phyloP scores from a whole-genome alignment of 305 asterid genomes.

The Petunia hybrid region DNA sequence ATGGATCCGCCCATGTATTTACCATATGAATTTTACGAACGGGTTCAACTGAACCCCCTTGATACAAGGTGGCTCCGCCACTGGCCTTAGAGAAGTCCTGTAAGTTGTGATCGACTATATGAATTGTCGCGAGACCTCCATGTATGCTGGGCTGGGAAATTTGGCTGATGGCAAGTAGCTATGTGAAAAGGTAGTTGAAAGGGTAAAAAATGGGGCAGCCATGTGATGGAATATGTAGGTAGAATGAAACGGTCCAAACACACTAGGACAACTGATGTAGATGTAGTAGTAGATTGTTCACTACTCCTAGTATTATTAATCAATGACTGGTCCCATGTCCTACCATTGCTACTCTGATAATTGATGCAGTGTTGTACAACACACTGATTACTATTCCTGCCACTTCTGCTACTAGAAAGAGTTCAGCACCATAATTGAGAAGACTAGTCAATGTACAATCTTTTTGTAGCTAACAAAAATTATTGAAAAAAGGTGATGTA shows the following conservation, averaged over 20 bases:
- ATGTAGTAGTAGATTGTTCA: background rate
- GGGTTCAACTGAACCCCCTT: too few relatives aligned
- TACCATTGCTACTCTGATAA: conserved; percentile 9
- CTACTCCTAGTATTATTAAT: conserved; percentile 3
- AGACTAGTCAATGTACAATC: conserved; percentile 3
- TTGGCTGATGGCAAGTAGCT: too few relatives aligned
- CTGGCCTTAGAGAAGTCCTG: too few relatives aligned
- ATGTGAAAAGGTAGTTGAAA: too few relatives aligned
- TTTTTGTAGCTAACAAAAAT: background rate
- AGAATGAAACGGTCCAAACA: conserved; percentile 5
- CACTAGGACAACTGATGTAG: background rate
- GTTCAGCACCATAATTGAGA: background rate
- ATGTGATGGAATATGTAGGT: background rate
- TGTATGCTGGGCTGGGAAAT: too few relatives aligned
- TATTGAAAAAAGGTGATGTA: background rate
- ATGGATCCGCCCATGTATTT: too few relatives aligned
- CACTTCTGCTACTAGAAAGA: background rate
- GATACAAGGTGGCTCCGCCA: too few relatives aligned
- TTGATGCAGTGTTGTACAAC: conserved; percentile 4
- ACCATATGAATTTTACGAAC: too few relatives aligned
- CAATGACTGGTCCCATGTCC: conserved; percentile 24
- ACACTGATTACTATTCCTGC: background rate
- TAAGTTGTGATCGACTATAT: too few relatives aligned
- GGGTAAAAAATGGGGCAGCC: background rate
- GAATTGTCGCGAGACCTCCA: too few relatives aligned